These are phyloP conservation scores for Syncephalastrum sp. DNA, from an alignment of 371 early-diverging fungal species.

Conservation along the genomic window DNA sequence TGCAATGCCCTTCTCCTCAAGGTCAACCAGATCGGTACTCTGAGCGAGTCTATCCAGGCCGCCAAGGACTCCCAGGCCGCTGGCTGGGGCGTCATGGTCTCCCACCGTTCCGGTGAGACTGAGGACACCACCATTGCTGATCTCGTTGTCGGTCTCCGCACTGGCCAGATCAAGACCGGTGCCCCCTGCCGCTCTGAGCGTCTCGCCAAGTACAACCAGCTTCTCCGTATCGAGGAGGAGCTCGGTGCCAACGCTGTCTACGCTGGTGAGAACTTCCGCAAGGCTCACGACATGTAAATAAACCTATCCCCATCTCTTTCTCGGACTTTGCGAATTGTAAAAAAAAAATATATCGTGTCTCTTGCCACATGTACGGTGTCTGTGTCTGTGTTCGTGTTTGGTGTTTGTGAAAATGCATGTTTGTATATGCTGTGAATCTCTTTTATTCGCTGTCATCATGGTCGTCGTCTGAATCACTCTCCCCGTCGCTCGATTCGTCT, in stretches of 20 bases:
- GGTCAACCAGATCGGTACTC: conserved; percentile 99
- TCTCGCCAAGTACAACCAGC: conserved; percentile 98
- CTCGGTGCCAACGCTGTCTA: conserved; percentile 82
- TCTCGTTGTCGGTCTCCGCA: conserved; percentile 95
- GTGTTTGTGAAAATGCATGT: too few species aligned
- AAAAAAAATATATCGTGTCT: too few species aligned
- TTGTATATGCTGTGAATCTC: too few species aligned
- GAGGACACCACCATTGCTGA: conserved; percentile 99
- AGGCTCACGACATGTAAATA: conserved; percentile 65
- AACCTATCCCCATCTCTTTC: conserved; percentile 1
- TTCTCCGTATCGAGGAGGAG: conserved; percentile 93
- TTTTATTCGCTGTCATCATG: too few species aligned
- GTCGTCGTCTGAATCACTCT: too few species aligned
- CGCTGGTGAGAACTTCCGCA: conserved; percentile 94
- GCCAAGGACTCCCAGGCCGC: conserved; percentile 70
- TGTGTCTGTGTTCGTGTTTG: too few species aligned
- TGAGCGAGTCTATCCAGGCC: conserved; percentile 93
- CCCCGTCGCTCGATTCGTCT: too few species aligned
- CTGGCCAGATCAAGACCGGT: conserved; percentile 99
- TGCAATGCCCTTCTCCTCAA: conserved; percentile 97
- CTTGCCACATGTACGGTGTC: too few species aligned
- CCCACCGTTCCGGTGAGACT: conserved; percentile 99
- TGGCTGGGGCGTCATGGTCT: conserved; percentile 99
- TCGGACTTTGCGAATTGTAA: too few species aligned
- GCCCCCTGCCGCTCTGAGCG: conserved; percentile 99